Percentiles rank a stretch among this genome's conserved stretches.
phyloP scores from a whole-genome alignment of 2,329 filamentous ascomycete genomes.

The Sclerotiophoma versabilis region DNA sequence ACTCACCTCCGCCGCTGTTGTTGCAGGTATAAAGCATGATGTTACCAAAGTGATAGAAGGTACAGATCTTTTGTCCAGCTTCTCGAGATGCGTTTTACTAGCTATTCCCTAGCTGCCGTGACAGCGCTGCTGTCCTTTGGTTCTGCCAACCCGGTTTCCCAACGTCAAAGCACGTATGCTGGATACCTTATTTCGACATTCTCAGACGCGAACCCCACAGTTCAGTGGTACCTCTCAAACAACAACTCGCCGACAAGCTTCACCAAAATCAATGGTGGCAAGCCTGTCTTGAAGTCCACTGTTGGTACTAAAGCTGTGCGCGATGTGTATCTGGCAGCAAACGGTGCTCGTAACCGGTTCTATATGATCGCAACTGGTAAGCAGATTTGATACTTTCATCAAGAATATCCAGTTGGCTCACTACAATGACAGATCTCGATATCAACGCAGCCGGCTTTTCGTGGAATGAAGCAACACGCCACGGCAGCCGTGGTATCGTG shows the following conservation, averaged over 20 bases:
- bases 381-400: neutral
- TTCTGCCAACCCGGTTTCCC: neutral
- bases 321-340: constrained; percentile 16
- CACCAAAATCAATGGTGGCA: constrained; percentile 16
- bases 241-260: constrained; percentile 17
- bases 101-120: neutral
- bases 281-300: constrained; percentile 16
- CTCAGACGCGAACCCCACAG: constrained; percentile 14
- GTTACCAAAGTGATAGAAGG: too few relatives aligned
- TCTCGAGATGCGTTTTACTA: constrained; percentile 1
- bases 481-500: constrained; percentile 15
- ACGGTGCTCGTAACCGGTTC: constrained; percentile 11
- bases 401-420: neutral
- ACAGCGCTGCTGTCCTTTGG: neutral
- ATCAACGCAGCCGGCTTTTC: constrained; percentile 12
- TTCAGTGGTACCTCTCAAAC: constrained; percentile 15
- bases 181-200: constrained; percentile 20
- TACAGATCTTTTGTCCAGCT: neutral
- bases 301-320: constrained; percentile 22
- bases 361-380: constrained; percentile 17
- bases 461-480: constrained; percentile 18
- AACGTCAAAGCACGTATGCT: constrained; percentile 1
- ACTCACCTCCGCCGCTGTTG: too few relatives aligned
- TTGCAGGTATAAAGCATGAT: neutral
- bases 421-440: neutral